Percentiles rank a stretch among this genome's conserved stretches.
Conservation (phyloP, 2,329 filamentous ascomycete species). For the Microsporum ferrugineum region DNA sequence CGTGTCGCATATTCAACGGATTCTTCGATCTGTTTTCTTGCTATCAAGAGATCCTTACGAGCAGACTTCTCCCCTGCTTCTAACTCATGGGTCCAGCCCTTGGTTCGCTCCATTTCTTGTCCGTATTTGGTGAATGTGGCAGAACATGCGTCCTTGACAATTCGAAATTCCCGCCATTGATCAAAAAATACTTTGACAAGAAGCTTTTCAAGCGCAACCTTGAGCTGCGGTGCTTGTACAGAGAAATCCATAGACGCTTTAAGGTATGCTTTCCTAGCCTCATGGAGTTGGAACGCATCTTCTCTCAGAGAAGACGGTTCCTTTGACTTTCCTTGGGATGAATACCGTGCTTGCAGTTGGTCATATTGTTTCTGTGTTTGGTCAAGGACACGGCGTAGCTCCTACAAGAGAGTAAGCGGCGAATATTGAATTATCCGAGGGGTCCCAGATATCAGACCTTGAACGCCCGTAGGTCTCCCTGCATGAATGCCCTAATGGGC, state of each 20-base stretch:
- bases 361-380: constrained; percentile 76
- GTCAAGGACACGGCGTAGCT: constrained; percentile 65
- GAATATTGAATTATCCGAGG: neutral
- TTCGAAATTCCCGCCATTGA: constrained; percentile 76
- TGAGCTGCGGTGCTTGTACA: constrained; percentile 72
- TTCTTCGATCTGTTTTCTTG: constrained; percentile 73
- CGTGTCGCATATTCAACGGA: constrained; percentile 57
- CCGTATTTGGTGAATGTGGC: constrained; percentile 55
- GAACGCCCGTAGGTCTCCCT: constrained; percentile 69
- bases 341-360: constrained; percentile 65
- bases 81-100: constrained; percentile 90
- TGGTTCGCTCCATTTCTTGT: constrained; percentile 78
- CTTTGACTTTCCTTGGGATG: constrained; percentile 80
- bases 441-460: constrained; percentile 39
- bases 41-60: constrained; percentile 65
- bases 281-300: constrained; percentile 90
- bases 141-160: constrained; percentile 53
- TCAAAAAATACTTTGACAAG: constrained; percentile 76
- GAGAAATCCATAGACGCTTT: constrained; percentile 92
- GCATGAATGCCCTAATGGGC: constrained; percentile 67
- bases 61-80: constrained; percentile 77
- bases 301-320: constrained; percentile 83
- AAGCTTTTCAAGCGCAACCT: constrained; percentile 72
- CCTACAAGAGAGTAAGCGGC: constrained; percentile 27
- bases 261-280: constrained; percentile 79